Evolutionary conservation across 176 grass and related monocot genomes (phyloP).

Genomic region (Juncus inflexus): DNA sequence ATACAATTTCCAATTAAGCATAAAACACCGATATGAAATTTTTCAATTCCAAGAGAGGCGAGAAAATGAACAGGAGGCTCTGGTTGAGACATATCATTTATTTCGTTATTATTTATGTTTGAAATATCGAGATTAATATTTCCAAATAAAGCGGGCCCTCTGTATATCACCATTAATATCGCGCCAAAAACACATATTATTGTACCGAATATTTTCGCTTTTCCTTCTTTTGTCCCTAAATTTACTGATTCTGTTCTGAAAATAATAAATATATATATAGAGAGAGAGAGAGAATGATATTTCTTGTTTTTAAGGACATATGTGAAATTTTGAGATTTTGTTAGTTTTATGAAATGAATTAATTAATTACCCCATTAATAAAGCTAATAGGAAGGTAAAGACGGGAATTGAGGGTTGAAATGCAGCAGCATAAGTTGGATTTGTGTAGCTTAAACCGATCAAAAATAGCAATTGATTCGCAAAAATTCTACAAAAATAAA

Average conservation of each 20-base stretch:
- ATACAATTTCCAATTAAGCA: constrained; percentile 91
- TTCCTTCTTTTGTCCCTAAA: constrained; percentile 51
- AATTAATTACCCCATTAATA: constrained; percentile 51
- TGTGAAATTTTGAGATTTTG: background rate
- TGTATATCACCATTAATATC: constrained; percentile 77
- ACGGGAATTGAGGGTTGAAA: constrained; percentile 82
- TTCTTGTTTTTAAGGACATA: background rate
- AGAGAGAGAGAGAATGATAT: background rate
- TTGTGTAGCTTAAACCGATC: constrained; percentile 84
- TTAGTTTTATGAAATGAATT: no score
- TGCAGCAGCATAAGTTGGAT: constrained; percentile 77
- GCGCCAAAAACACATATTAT: constrained; percentile 72
- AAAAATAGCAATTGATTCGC: constrained; percentile 91
- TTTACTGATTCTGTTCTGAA: constrained; percentile 69
- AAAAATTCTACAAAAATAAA: constrained; percentile 52
- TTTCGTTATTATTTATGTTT: constrained; percentile 30
- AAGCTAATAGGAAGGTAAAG: constrained; percentile 83
- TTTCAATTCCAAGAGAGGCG: constrained; percentile 46
- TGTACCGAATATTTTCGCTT: constrained; percentile 61
- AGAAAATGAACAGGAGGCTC: constrained; percentile 45
- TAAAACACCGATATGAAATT: constrained; percentile 71
- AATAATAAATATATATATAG: background rate
- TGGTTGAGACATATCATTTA: constrained; percentile 57
- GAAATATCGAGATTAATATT: constrained; percentile 32
- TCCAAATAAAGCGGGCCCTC: constrained; percentile 64